Percentiles rank a stretch among this genome's conserved stretches.
phyloP scores from a whole-genome alignment of 768 basidiomycete genomes.

The Collybia sp. region DNA sequence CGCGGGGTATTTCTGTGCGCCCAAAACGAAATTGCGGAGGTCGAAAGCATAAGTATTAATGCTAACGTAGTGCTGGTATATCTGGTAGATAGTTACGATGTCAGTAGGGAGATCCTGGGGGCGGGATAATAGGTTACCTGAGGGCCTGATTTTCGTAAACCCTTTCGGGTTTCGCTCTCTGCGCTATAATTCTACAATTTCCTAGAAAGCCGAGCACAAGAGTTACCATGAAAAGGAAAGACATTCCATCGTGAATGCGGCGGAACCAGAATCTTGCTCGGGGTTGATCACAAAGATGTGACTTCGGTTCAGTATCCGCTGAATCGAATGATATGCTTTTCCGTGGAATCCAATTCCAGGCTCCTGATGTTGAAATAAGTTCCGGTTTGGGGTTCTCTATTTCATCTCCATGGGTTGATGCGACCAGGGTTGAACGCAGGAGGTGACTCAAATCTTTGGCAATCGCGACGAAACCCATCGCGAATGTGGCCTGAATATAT shows the following conservation, averaged over 20 bases:
- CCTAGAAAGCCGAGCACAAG: constrained; percentile 18
- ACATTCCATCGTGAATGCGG: constrained; percentile 16
- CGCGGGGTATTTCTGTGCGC: constrained; percentile 14
- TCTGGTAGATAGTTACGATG: constrained; percentile 8
- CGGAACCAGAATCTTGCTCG: constrained; percentile 23
- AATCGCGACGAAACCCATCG: constrained; percentile 18
- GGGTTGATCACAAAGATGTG: constrained; percentile 15
- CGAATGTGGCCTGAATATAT: constrained; percentile 20
- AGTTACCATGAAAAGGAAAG: constrained; percentile 14
- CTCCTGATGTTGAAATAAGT: background rate
- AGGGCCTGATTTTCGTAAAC: too few species aligned
- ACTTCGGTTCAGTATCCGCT: background rate
- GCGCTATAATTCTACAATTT: constrained; percentile 4
- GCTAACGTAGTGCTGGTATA: constrained; percentile 22
- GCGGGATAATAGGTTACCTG: too few species aligned
- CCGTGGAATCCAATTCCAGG: constrained; percentile 5
- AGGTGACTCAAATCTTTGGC: constrained; percentile 10
- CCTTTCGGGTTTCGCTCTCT: too few species aligned
- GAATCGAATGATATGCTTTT: constrained; percentile 5
- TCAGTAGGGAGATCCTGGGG: too few species aligned
- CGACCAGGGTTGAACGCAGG: constrained; percentile 18
- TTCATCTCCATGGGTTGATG: constrained; percentile 16
- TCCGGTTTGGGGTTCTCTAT: background rate
- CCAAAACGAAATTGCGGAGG: constrained; percentile 14
- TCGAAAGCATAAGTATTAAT: constrained; percentile 14